Evolutionary conservation across 768 basidiomycete genomes (phyloP).

Genomic region (Postia placenta): DNA sequence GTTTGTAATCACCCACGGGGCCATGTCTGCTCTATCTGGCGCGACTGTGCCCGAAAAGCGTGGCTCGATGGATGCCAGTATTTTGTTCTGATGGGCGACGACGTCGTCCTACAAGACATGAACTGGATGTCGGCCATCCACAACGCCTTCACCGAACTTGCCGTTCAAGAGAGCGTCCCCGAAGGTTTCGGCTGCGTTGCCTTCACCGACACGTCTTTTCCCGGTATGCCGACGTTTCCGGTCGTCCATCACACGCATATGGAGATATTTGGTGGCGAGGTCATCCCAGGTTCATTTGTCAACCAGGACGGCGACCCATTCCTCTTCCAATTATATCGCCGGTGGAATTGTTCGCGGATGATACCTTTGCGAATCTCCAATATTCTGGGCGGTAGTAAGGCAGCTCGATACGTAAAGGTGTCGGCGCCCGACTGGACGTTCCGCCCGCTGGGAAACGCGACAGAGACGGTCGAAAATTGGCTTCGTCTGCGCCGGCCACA

Average conservation of each 20-base stretch:
- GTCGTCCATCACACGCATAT: slow-evolving; percentile 50
- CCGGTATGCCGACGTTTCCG: slow-evolving; percentile 60
- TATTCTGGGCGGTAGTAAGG: slow-evolving; percentile 36
- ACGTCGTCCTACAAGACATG: slow-evolving; percentile 42
- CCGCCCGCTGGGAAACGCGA: slow-evolving; percentile 36
- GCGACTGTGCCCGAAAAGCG: slow-evolving; percentile 41
- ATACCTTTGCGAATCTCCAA: slow-evolving; percentile 37
- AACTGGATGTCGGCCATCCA: slow-evolving; percentile 46
- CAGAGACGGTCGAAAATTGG: slow-evolving; percentile 30
- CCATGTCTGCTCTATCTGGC: slow-evolving; percentile 49
- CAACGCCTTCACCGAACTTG: slow-evolving; percentile 30
- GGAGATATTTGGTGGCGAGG: slow-evolving; percentile 44
- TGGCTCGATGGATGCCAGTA: slow-evolving; percentile 45
- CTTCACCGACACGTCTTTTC: slow-evolving; percentile 49
- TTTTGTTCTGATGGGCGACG: slow-evolving; percentile 49
- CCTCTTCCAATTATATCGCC: slow-evolving; percentile 54
- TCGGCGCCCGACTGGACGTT: slow-evolving; percentile 45
- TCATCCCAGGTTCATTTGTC: slow-evolving; percentile 46
- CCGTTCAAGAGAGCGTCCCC: slow-evolving; percentile 26
- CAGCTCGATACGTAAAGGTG: slow-evolving; percentile 43
- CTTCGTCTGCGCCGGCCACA: slow-evolving; percentile 21
- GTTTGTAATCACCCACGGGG: slow-evolving; percentile 36
- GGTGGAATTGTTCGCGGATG: slow-evolving; percentile 46
- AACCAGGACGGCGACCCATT: slow-evolving; percentile 59
- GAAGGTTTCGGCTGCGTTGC: slow-evolving; percentile 51